Evolutionary conservation across 495 filamentous ascomycete genomes (phyloP), one percentile per base, ranked within the genome.

Genomic region (Barbatosphaeria neglecta): DNA sequence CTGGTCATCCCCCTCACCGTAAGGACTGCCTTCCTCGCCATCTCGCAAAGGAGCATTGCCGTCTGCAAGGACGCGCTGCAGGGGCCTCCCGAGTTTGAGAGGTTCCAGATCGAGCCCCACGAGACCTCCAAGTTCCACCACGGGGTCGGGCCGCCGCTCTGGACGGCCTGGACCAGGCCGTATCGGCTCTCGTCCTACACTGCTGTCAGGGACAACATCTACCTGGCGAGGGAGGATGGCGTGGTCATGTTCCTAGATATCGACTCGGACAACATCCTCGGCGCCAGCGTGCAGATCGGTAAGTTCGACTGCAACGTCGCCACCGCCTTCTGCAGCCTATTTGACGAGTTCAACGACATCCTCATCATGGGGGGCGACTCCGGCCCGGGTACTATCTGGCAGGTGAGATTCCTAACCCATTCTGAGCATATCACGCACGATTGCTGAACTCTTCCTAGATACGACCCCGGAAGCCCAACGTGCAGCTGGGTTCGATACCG

Each of bases 201-300:
- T 39, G 68, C 74, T 47, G 68, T 54, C 19, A 73, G 74, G 20
- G 87, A 92, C 49, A 77, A 81, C 47, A 78, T 94, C 45, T 89
- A 84, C 49, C 66, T 94, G 20, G 86, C 80, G 17, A 78, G 86
- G 43, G 86, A 92, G 57, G 87, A 94, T 55, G 87, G 87, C 13
- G 66, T 81, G 47, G 74, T 90, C 10, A 75, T 76, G 45, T 81
- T 76, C 48, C 57, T 89, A 0, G 80, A 86, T 52, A 75, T 82
- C 25, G 75, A 79, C 27, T 74, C 67, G 48, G 69, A 65, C 31
- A 62, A 59, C 51, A 62, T 74, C 17, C 54, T 80, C 23, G 65
- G 74, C 22, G 54, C 66, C 6, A 65, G 64, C 18, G 70, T 69
- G 28, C 68, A 73, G 42, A 73, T 83, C 40, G 79, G 80, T 17